phyloP scores from a whole-genome alignment of 805 yeast genomes.

The Candida pseudofarinosa region DNA sequence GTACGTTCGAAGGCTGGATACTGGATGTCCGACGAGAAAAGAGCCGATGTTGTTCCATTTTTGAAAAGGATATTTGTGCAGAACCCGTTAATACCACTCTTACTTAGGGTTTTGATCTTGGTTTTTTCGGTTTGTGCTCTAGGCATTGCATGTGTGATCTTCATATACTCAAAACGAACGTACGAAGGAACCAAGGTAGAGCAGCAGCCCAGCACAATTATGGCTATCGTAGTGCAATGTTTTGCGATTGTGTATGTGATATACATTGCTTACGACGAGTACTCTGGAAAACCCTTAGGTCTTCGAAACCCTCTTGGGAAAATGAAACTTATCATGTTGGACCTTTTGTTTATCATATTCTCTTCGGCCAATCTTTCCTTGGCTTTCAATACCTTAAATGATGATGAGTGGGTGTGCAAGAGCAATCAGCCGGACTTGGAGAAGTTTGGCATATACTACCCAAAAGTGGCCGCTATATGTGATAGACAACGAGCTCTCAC shows the following conservation, averaged over 20 bases:
- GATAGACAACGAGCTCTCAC: slow-evolving; percentile 73
- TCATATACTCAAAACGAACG: slow-evolving; percentile 30
- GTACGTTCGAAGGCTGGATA: slow-evolving; percentile 57
- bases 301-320: slow-evolving; percentile 81
- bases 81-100: slow-evolving; percentile 78
- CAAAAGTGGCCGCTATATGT: slow-evolving; percentile 56
- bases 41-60: slow-evolving; percentile 61
- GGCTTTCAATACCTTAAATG: slow-evolving; percentile 79
- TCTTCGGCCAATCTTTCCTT: slow-evolving; percentile 84
- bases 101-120: slow-evolving; percentile 51
- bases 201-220: slow-evolving; percentile 86
- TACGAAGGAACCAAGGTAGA: slow-evolving; percentile 39
- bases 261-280: slow-evolving; percentile 88
- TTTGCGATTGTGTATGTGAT: slow-evolving; percentile 72
- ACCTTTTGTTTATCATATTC: slow-evolving; percentile 81
- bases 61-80: slow-evolving; percentile 57
- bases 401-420: slow-evolving; percentile 72
- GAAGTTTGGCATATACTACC: slow-evolving; percentile 18
- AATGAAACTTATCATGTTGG: slow-evolving; percentile 75
- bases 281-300: slow-evolving; percentile 87
- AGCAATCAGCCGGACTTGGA: slow-evolving; percentile 11
- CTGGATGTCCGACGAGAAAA: slow-evolving; percentile 63
- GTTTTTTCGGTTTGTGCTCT: slow-evolving; percentile 63
- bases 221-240: slow-evolving; percentile 85
- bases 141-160: slow-evolving; percentile 65